Conservation (phyloP, 139 green algal species). For the Parachlorella kessleri region DNA sequence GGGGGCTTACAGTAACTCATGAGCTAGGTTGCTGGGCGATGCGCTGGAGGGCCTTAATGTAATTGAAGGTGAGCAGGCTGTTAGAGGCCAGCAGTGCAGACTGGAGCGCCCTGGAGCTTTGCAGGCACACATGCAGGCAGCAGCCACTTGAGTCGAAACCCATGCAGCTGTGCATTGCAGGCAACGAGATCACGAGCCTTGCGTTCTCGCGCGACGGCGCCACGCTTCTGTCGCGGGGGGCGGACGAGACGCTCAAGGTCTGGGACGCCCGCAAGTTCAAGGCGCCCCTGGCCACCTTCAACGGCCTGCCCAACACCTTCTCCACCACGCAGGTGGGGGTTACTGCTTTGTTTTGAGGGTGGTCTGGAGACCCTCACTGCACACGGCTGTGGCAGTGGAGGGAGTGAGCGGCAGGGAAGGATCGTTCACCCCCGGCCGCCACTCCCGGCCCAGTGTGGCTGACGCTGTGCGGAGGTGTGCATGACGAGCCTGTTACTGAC, state of each 20-base stretch:
- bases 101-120: not conserved
- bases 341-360: too few species aligned
- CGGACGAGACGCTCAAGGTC: constrained; percentile 88
- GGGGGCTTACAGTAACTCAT: not conserved
- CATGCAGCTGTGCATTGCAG: not conserved
- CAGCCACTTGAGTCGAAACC: not conserved
- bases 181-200: constrained; percentile 80
- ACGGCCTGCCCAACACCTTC: constrained; percentile 53
- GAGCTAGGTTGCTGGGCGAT: not conserved
- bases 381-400: too few species aligned
- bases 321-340: not conserved
- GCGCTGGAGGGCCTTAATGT: too few species aligned
- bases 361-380: too few species aligned
- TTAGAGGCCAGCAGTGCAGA: not conserved
- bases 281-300: constrained; percentile 59
- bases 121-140: not conserved
- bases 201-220: constrained; percentile 72
- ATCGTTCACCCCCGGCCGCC: too few species aligned
- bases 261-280: constrained; percentile 86
- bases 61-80: too few species aligned
- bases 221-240: constrained; percentile 72
- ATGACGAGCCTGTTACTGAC: too few species aligned
- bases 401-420: too few species aligned
- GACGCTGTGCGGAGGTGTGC: too few species aligned
- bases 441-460: too few species aligned